phyloP scores from a whole-genome alignment of 2,329 filamentous ascomycete species.

The Penicillium sp. region DNA sequence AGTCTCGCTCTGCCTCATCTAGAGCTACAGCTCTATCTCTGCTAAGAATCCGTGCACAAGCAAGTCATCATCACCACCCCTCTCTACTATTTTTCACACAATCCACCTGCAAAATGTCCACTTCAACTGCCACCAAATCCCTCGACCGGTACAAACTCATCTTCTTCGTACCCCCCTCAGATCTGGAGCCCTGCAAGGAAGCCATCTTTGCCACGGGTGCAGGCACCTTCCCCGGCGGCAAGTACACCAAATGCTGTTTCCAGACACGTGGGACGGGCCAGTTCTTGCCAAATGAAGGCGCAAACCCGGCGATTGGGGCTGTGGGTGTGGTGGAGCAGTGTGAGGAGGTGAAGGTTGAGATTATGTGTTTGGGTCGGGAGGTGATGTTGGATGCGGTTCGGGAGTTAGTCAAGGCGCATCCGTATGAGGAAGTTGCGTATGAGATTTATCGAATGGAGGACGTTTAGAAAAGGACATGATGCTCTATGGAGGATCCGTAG shows the following conservation, averaged over 20 bases:
- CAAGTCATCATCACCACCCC: too few species aligned
- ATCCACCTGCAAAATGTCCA: conserved; percentile 28
- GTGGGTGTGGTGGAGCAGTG: conserved; percentile 45
- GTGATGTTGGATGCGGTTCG: conserved; percentile 46
- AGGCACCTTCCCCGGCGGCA: conserved; percentile 46
- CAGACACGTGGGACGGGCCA: conserved; percentile 47
- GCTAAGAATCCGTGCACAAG: neutral
- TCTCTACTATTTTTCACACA: neutral
- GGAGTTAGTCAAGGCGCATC: conserved; percentile 48
- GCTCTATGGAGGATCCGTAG: neutral
- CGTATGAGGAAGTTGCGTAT: conserved; percentile 52
- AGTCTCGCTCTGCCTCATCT: neutral
- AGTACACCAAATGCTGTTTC: conserved; percentile 48
- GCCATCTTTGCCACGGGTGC: conserved; percentile 49
- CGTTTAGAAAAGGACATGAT: conserved; percentile 28
- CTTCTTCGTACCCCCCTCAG: conserved; percentile 48
- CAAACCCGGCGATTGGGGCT: conserved; percentile 47
- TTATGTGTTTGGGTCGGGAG: conserved; percentile 46
- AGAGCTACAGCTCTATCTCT: neutral
- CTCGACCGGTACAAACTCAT: conserved; percentile 47
- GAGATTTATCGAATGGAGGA: conserved; percentile 51
- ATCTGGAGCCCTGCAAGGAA: conserved; percentile 46
- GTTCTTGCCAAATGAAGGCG: conserved; percentile 46
- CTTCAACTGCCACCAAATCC: conserved; percentile 19
- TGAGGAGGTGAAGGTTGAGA: conserved; percentile 49